Evolutionary conservation across 2,329 filamentous ascomycete species (phyloP).

Genomic region (Cercospora sp.): DNA sequence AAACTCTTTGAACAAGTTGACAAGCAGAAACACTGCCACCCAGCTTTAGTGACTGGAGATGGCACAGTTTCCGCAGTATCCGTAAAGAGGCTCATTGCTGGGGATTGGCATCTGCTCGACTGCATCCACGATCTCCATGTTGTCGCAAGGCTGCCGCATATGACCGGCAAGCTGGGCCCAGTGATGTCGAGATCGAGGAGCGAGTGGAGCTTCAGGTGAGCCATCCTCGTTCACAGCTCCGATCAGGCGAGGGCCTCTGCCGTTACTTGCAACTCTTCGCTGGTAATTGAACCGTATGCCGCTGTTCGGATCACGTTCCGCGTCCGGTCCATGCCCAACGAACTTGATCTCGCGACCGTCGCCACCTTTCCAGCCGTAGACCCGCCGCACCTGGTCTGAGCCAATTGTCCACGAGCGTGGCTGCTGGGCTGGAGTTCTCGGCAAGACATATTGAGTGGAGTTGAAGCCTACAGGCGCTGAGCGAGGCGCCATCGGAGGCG

Average conservation of each 20-base stretch:
- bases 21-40: neutral
- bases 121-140: constrained; percentile 26
- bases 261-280: constrained; percentile 6
- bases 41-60: constrained; percentile 1
- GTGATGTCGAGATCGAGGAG: constrained; percentile 30
- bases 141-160: constrained; percentile 26
- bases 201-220: constrained; percentile 25
- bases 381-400: constrained; percentile 11
- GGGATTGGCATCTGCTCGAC: constrained; percentile 25
- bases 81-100: neutral
- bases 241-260: constrained; percentile 23
- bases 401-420: constrained; percentile 28
- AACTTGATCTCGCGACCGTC: constrained; percentile 42
- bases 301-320: constrained; percentile 34
- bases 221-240: constrained; percentile 16
- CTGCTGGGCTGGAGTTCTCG: constrained; percentile 9
- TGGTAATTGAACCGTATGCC: constrained; percentile 28
- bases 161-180: constrained; percentile 29
- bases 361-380: constrained; percentile 39
- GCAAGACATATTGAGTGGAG: constrained; percentile 16
- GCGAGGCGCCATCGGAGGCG: constrained; percentile 13
- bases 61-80: constrained; percentile 14
- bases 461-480: constrained; percentile 23
- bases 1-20: neutral
- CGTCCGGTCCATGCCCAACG: constrained; percentile 35